These are phyloP conservation scores for Colletotrichum musicola DNA, from an alignment of 2,329 filamentous ascomycete species.

Conservation along the genomic window DNA sequence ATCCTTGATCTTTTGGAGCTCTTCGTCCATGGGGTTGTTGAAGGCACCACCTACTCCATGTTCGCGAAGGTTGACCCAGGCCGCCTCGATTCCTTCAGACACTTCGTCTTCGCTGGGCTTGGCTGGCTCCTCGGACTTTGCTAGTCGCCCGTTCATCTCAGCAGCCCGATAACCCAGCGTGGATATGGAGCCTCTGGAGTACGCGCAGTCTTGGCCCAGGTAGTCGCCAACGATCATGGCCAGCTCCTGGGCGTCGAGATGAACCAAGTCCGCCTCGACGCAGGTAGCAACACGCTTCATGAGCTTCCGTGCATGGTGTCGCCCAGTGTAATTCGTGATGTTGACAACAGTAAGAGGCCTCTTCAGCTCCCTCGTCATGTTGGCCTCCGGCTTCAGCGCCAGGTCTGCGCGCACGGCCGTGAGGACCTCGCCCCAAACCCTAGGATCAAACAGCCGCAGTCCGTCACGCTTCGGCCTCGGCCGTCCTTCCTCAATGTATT, in stretches of 20 bases:
- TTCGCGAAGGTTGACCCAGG: conserved; percentile 43
- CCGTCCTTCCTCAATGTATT: conserved; percentile 35
- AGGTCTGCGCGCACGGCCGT: conserved; percentile 50
- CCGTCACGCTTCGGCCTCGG: conserved; percentile 26
- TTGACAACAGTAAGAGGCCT: conserved; percentile 52
- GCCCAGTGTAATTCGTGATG: conserved; percentile 50
- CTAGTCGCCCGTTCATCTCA: conserved; percentile 65
- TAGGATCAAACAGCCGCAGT: conserved; percentile 30
- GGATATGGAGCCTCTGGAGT: conserved; percentile 61
- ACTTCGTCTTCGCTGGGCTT: conserved; percentile 49
- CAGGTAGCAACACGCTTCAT: conserved; percentile 73
- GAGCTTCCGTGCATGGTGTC: conserved; percentile 48
- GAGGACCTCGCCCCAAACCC: conserved; percentile 45
- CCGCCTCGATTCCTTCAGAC: conserved; percentile 42
- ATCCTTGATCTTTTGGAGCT: conserved; percentile 58
- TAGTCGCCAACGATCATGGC: conserved; percentile 78
- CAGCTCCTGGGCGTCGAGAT: conserved; percentile 77
- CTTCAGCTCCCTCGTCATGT: conserved; percentile 42
- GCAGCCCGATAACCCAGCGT: conserved; percentile 69
- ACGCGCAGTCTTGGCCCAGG: conserved; percentile 71
- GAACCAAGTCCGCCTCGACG: conserved; percentile 75
- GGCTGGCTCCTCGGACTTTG: conserved; percentile 61
- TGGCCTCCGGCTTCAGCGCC: conserved; percentile 41
- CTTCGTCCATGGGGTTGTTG: conserved; percentile 55
- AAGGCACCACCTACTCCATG: conserved; percentile 42